phyloP scores from a whole-genome alignment of 108 stramenopile species.

The Thalassiosira profunda region DNA sequence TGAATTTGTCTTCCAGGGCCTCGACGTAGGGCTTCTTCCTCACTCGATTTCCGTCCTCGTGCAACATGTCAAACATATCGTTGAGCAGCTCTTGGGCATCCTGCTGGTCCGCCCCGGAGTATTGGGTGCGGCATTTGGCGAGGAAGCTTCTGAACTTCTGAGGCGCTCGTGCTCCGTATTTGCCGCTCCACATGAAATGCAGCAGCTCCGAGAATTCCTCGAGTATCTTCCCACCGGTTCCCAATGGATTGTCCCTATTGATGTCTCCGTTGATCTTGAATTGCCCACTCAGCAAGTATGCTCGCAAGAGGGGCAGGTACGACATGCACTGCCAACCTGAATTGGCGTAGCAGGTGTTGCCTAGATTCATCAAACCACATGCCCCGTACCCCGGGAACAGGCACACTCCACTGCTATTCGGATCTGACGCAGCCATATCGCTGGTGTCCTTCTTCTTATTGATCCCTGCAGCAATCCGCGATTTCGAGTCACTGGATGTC shows the following conservation, averaged over 20 bases:
- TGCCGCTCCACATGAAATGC: constrained; percentile 86
- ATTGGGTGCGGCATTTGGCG: constrained; percentile 81
- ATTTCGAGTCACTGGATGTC: constrained; percentile 42
- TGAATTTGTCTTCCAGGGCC: constrained; percentile 89
- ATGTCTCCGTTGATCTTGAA: constrained; percentile 84
- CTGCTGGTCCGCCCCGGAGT: constrained; percentile 96
- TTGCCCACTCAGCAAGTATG: constrained; percentile 86
- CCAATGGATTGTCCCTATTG: constrained; percentile 95
- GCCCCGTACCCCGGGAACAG: constrained; percentile 87
- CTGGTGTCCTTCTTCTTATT: constrained; percentile 49
- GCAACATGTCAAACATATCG: constrained; percentile 93
- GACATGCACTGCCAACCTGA: constrained; percentile 95
- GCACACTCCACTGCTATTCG: constrained; percentile 59
- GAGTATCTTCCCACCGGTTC: constrained; percentile 93
- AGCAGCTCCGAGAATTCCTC: constrained; percentile 93
- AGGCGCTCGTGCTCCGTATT: constrained; percentile 78
- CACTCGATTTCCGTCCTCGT: constrained; percentile 96
- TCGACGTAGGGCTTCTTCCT: constrained; percentile 92
- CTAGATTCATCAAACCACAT: constrained; percentile 85
- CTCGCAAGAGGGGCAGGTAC: constrained; percentile 87
- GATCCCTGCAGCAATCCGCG: constrained; percentile 44
- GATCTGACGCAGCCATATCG: constrained; percentile 13
- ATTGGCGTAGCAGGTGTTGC: constrained; percentile 98
- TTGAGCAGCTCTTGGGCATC: constrained; percentile 94
- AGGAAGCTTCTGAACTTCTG: constrained; percentile 75